phyloP scores from a whole-genome alignment of 257 asterid genomes.

The Solanum arcanum region DNA sequence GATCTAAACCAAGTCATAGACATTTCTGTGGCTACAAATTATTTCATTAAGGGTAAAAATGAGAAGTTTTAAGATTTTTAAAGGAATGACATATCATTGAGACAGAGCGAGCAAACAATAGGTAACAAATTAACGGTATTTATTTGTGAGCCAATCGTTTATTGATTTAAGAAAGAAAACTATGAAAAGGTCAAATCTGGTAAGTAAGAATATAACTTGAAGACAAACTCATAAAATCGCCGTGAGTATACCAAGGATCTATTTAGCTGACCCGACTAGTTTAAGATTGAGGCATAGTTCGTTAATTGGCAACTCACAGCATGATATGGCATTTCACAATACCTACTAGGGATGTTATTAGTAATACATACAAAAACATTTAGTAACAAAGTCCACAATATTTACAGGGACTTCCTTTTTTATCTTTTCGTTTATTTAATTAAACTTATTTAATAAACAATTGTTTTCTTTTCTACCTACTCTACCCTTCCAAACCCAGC shows the following conservation, averaged over 20 bases:
- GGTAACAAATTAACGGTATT: background rate
- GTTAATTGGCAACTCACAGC: background rate
- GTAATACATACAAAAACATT: background rate
- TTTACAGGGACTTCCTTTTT: background rate
- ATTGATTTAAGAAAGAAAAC: background rate
- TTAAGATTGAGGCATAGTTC: background rate
- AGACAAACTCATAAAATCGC: background rate
- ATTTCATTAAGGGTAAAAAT: background rate
- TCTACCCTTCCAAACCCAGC: background rate
- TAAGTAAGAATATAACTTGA: background rate
- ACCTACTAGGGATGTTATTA: background rate
- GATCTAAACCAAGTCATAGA: background rate
- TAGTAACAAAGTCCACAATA: background rate
- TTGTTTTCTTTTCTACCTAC: background rate
- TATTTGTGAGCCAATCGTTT: background rate
- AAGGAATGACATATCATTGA: background rate
- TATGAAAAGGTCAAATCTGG: background rate
- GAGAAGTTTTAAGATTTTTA: background rate
- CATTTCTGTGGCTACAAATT: background rate
- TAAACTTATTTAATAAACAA: background rate
- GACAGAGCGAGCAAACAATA: background rate
- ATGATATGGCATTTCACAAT: background rate
- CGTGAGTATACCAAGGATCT: background rate
- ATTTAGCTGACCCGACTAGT: background rate
- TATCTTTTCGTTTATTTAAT: background rate